These are phyloP conservation scores for Lactifluus volemus DNA, from an alignment of 768 basidiomycete genomes.

Conservation along the genomic window DNA sequence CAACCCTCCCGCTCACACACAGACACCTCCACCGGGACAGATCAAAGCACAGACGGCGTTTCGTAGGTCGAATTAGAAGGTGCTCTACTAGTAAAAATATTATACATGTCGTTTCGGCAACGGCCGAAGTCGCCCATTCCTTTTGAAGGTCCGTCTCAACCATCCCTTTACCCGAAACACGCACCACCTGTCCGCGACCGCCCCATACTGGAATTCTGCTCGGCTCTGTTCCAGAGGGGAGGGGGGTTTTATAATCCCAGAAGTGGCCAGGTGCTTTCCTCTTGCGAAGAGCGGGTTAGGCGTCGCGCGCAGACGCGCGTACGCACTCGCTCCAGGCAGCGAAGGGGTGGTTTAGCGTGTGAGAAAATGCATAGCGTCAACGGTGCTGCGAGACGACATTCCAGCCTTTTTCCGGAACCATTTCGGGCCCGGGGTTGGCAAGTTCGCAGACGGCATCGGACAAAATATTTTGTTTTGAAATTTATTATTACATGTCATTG, in stretches of 20 bases:
- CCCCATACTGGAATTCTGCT: constrained; percentile 22
- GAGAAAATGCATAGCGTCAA: constrained; percentile 12
- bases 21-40: no score
- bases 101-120: neutral
- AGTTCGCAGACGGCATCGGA: constrained; percentile 26
- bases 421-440: constrained; percentile 15
- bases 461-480: constrained; percentile 1
- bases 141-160: no score
- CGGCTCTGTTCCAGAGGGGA: constrained; percentile 20
- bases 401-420: neutral
- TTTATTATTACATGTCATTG: neutral
- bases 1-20: no score
- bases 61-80: no score
- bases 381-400: constrained; percentile 24
- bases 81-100: no score
- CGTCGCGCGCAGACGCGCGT: neutral
- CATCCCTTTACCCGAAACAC: constrained; percentile 34
- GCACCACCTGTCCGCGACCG: constrained; percentile 31
- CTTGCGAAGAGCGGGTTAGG: constrained; percentile 19
- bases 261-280: constrained; percentile 23
- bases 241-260: neutral
- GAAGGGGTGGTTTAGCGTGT: constrained; percentile 29
- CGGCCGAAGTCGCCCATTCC: neutral
- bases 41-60: no score
- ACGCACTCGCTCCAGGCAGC: constrained; percentile 21